Conservation (phyloP, 2,329 filamentous ascomycete species). For the Colletotrichum tropicicola region DNA sequence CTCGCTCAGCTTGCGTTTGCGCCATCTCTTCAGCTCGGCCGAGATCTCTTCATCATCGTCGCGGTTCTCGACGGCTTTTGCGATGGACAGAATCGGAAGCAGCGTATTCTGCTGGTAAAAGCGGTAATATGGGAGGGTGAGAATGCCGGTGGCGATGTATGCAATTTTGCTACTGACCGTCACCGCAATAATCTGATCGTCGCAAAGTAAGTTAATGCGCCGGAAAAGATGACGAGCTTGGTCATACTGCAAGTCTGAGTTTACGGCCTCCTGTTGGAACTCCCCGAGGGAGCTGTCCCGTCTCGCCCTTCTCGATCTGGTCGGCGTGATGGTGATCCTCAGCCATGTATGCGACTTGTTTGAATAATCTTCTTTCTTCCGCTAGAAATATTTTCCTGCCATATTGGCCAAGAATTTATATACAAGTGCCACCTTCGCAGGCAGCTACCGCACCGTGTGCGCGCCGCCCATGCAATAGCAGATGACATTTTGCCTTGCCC, state of each 20-base stretch:
- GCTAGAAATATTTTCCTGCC: not conserved
- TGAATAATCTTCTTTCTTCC: not conserved
- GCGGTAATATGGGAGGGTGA: conserved; percentile 37
- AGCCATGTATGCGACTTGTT: not conserved
- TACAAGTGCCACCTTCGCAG: not conserved
- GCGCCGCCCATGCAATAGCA: not conserved
- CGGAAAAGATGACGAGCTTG: not conserved
- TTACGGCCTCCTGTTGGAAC: conserved; percentile 19
- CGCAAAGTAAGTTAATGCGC: not conserved
- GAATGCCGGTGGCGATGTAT: conserved; percentile 18
- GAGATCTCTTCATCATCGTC: conserved; percentile 27
- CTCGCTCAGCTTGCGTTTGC: conserved; percentile 34
- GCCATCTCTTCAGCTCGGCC: conserved; percentile 32
- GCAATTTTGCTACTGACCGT: conserved; percentile 22
- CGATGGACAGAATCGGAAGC: conserved; percentile 33
- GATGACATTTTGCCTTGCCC: conserved; percentile 19
- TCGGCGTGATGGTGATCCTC: not conserved
- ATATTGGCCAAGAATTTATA: conserved; percentile 7
- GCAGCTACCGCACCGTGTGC: not conserved
- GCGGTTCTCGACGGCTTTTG: conserved; percentile 21
- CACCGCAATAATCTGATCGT: conserved; percentile 15
- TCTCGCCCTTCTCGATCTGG: conserved; percentile 4
- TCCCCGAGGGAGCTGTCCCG: not conserved
- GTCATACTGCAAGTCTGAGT: conserved; percentile 17
- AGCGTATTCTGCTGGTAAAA: conserved; percentile 38